Evolutionary conservation across 148 eudicot genomes (phyloP).

Genomic region (Bassia scoparia): DNA sequence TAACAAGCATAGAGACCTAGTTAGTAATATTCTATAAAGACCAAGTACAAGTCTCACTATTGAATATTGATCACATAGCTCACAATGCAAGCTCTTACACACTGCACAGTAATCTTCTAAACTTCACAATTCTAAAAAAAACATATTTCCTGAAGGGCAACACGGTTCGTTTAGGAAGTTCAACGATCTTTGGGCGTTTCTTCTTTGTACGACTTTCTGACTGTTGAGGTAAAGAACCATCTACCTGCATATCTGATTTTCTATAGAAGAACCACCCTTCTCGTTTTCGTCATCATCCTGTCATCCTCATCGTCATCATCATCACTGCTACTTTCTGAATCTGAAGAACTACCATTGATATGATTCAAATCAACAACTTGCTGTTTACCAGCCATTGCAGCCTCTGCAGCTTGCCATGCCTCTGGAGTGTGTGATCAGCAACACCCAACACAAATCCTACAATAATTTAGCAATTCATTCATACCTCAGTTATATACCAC

Average conservation of each 20-base stretch:
- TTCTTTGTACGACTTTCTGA: conserved; percentile 29
- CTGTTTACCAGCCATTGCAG: conserved; percentile 60
- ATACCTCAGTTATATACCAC: conserved; percentile 2
- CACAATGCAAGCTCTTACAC: conserved; percentile 1
- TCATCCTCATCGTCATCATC: conserved; percentile 33
- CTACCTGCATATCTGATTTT: conserved; percentile 23
- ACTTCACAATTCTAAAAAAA: background rate
- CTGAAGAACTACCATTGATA: conserved; percentile 35
- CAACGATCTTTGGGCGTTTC: conserved; percentile 67
- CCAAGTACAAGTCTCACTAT: too few species aligned
- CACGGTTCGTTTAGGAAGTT: conserved; percentile 38
- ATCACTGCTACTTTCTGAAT: conserved; percentile 43
- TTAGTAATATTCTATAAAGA: too few species aligned
- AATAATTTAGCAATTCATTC: background rate
- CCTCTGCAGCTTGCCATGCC: conserved; percentile 83
- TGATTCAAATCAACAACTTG: conserved; percentile 33
- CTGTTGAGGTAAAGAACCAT: conserved; percentile 23
- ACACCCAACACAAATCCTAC: conserved; percentile 90
- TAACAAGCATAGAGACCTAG: background rate
- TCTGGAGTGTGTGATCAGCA: conserved; percentile 87
- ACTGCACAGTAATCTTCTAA: background rate
- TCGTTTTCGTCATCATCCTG: conserved; percentile 26
- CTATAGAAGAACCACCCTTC: conserved; percentile 23
- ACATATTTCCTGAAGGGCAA: background rate
- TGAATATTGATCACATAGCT: background rate